phyloP scores from a whole-genome alignment of 1,284 basidiomycete genomes.

The Sphaerobolus stellatus region DNA sequence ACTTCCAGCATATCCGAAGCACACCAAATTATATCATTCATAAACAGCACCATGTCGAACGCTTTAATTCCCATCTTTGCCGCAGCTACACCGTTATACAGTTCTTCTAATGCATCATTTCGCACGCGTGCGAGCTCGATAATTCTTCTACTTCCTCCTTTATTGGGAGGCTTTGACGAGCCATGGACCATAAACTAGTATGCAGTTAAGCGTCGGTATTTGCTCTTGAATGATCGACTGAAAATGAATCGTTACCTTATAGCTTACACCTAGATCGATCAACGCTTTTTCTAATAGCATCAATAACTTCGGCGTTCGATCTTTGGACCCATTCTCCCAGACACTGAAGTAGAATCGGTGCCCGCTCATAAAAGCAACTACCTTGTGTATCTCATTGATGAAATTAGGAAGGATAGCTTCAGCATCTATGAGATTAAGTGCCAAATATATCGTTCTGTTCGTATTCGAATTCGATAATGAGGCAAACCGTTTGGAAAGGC shows the following conservation, averaged over 20 bases:
- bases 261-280: conserved; percentile 13
- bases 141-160: conserved; percentile 26
- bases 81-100: conserved; percentile 26
- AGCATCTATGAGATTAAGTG: conserved; percentile 10
- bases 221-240: neutral
- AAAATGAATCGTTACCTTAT: conserved; percentile 2
- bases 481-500: no score
- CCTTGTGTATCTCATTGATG: conserved; percentile 18
- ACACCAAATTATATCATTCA: conserved; percentile 43
- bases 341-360: conserved; percentile 23
- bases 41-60: conserved; percentile 37
- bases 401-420: conserved; percentile 24
- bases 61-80: conserved; percentile 20
- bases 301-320: conserved; percentile 22
- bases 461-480: neutral
- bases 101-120: conserved; percentile 37
- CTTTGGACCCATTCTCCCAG: conserved; percentile 29
- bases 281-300: conserved; percentile 17
- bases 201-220: neutral
- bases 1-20: conserved; percentile 40
- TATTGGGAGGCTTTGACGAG: conserved; percentile 15
- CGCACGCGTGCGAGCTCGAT: conserved; percentile 37
- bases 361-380: conserved; percentile 20
- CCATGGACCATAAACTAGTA: conserved; percentile 15
- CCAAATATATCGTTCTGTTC: neutral